Evolutionary conservation across 495 filamentous ascomycete genomes (phyloP).

Genomic region (Penicillium ucsense): DNA sequence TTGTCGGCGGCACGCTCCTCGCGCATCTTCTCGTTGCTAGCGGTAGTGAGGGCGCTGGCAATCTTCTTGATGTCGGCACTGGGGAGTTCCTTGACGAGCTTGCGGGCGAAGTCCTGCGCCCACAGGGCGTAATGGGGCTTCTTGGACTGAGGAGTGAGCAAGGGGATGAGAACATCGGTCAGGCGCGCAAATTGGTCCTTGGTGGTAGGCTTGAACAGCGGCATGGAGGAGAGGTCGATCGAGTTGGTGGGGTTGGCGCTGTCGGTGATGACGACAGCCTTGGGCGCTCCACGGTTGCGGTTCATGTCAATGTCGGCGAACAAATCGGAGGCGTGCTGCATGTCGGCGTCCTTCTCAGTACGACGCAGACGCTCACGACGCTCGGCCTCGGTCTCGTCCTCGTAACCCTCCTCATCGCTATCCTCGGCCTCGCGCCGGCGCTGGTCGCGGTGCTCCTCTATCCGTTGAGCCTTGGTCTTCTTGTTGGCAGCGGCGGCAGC

Average conservation of each 20-base stretch:
- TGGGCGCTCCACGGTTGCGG: conserved; percentile 48
- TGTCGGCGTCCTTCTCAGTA: conserved; percentile 79
- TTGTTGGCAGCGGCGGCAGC: conserved; percentile 87
- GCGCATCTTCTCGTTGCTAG: conserved; percentile 97
- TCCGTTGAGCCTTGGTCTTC: conserved; percentile 80
- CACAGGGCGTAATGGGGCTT: conserved; percentile 85
- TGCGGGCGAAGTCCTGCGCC: conserved; percentile 82
- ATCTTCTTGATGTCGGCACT: conserved; percentile 95
- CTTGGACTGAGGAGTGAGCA: conserved; percentile 64
- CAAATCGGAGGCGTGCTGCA: conserved; percentile 85
- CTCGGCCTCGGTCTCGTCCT: conserved; percentile 53
- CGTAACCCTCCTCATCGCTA: conserved; percentile 40
- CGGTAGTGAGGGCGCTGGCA: conserved; percentile 67
- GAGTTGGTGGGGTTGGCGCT: conserved; percentile 61
- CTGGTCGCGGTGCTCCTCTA: conserved; percentile 60
- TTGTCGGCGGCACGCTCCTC: conserved; percentile 95
- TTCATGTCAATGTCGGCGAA: conserved; percentile 71
- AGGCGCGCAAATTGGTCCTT: conserved; percentile 75
- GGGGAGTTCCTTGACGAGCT: conserved; percentile 75
- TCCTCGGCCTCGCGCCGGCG: conserved; percentile 35
- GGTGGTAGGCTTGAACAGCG: conserved; percentile 80
- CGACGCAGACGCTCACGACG: conserved; percentile 61
- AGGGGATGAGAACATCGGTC: conserved; percentile 62
- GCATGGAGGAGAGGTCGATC: conserved; percentile 68
- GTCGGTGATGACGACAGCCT: conserved; percentile 57